phyloP scores from a whole-genome alignment of 768 basidiomycete species.

The Boletus tomentosulus region DNA sequence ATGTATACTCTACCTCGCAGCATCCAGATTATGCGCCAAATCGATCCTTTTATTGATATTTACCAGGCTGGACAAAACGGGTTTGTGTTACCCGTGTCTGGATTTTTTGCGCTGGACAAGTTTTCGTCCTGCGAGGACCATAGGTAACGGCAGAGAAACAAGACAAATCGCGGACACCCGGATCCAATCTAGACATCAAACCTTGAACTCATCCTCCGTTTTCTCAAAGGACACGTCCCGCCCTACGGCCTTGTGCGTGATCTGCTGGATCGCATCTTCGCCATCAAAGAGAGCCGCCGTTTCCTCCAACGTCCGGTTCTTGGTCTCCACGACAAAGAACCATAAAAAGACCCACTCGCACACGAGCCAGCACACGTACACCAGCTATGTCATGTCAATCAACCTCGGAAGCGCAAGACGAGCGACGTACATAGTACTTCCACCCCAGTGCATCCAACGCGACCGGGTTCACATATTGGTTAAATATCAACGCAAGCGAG shows the following conservation, averaged over 20 bases:
- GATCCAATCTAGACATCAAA: background rate
- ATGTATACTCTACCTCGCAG: no score
- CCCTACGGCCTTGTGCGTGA: conserved; percentile 9
- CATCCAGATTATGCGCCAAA: no score
- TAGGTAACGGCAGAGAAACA: no score
- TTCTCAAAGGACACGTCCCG: background rate
- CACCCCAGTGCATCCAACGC: conserved; percentile 52
- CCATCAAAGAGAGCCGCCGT: conserved; percentile 72
- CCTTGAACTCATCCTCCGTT: background rate
- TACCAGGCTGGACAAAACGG: no score
- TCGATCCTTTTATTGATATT: no score
- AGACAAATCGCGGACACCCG: no score
- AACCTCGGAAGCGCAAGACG: background rate
- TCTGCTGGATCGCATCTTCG: conserved; percentile 28
- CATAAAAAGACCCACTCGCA: conserved; percentile 8
- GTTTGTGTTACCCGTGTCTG: no score
- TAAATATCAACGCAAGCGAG: conserved; percentile 68
- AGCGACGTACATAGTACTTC: conserved; percentile 39
- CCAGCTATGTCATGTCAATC: background rate
- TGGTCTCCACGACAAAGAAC: conserved; percentile 20
- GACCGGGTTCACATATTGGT: conserved; percentile 77
- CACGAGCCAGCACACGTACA: conserved; percentile 21
- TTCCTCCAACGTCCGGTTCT: conserved; percentile 59
- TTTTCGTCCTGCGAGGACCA: no score
- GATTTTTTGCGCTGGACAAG: no score